phyloP scores from a whole-genome alignment of 1,284 basidiomycete genomes.

The Cystobasidiaceae sp. region DNA sequence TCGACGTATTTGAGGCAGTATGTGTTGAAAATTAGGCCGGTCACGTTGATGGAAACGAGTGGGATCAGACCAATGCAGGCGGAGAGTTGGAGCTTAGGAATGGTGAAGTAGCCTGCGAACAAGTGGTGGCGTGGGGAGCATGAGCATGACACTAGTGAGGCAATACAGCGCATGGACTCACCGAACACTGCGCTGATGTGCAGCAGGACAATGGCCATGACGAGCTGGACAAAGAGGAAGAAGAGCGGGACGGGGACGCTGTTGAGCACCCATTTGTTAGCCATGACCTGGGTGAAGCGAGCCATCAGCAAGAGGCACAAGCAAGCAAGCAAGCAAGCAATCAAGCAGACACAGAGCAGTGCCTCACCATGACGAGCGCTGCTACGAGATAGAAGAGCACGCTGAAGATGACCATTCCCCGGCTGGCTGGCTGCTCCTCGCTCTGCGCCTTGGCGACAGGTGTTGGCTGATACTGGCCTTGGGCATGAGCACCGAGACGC shows the following conservation, averaged over 20 bases:
- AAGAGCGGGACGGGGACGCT: conserved; percentile 59
- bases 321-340: too few species aligned
- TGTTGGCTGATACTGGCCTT: background rate
- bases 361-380: conserved; percentile 63
- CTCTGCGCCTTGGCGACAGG: background rate
- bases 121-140: background rate
- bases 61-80: conserved; percentile 66
- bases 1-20: conserved; percentile 83
- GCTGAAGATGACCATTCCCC: conserved; percentile 39
- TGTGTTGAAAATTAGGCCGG: conserved; percentile 81
- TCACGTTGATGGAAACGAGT: conserved; percentile 65
- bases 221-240: conserved; percentile 73
- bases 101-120: conserved; percentile 41
- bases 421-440: conserved; percentile 34
- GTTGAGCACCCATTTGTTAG: conserved; percentile 42
- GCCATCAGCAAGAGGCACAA: background rate
- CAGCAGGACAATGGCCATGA: conserved; percentile 72
- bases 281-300: conserved; percentile 40
- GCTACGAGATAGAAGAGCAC: conserved; percentile 67
- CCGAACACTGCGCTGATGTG: conserved; percentile 58
- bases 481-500: background rate
- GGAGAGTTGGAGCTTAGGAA: conserved; percentile 53
- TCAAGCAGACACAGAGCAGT: too few species aligned
- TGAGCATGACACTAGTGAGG: background rate
- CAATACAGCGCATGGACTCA: conserved; percentile 53